These are phyloP conservation scores for Bonia amplexicaulis DNA, from an alignment of 176 grass and related monocot genomes.

Conservation along the genomic window DNA sequence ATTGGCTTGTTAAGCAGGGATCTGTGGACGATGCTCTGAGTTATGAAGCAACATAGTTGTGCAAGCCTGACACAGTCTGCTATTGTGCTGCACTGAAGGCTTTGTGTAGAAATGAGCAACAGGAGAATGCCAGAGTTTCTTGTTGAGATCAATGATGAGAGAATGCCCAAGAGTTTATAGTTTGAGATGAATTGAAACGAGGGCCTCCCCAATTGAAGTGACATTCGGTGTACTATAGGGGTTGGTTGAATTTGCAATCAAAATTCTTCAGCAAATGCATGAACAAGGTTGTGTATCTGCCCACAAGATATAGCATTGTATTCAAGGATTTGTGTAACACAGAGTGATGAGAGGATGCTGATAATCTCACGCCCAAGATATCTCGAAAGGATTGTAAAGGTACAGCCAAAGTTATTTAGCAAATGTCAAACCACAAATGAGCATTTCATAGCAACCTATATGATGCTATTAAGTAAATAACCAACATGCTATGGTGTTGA, in stretches of 20 bases:
- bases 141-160: not conserved
- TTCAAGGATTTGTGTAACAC: not conserved
- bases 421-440: not conserved
- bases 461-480: not conserved
- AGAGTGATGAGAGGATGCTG: not conserved
- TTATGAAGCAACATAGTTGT: slow-evolving; percentile 8
- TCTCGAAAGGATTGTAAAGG: not conserved
- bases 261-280: slow-evolving; percentile 3
- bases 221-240: not conserved
- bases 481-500: not conserved
- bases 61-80: not conserved
- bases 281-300: not conserved
- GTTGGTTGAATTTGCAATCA: not conserved
- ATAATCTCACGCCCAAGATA: not conserved
- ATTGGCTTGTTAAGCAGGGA: not conserved
- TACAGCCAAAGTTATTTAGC: not conserved
- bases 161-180: not conserved
- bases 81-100: not conserved
- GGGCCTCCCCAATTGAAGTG: not conserved
- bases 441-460: not conserved
- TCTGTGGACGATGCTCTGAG: not conserved
- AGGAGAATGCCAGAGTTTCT: not conserved
- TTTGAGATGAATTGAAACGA: not conserved
- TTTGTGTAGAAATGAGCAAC: slow-evolving; percentile 11
- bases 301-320: not conserved